Evolutionary conservation across 2,329 filamentous ascomycete species (phyloP).

Genomic region (Keithomyces neogunnii): DNA sequence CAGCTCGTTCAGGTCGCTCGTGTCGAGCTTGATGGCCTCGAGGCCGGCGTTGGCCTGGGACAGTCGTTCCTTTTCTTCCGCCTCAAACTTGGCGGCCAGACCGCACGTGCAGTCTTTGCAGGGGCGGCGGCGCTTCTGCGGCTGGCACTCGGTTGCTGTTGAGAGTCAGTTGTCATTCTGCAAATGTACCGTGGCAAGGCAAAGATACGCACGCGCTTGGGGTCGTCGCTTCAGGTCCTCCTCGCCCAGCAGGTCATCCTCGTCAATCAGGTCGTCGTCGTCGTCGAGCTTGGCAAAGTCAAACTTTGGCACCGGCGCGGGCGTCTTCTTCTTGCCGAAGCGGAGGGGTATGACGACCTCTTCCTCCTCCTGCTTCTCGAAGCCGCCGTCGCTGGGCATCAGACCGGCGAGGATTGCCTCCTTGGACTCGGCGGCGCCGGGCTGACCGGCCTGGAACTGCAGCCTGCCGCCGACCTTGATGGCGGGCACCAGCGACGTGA

Average conservation of each 20-base stretch:
- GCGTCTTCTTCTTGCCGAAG: slow-evolving; percentile 29
- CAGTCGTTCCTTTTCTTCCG: slow-evolving; percentile 71
- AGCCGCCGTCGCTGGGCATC: slow-evolving; percentile 52
- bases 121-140: slow-evolving; percentile 83
- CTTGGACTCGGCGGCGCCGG: slow-evolving; percentile 41
- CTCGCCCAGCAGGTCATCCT: slow-evolving; percentile 77
- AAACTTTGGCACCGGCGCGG: slow-evolving; percentile 33
- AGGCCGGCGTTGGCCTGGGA: slow-evolving; percentile 59
- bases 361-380: slow-evolving; percentile 63
- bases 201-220: slow-evolving; percentile 60
- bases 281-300: slow-evolving; percentile 46
- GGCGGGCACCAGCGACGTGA: slow-evolving; percentile 59
- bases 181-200: neutral
- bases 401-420: slow-evolving; percentile 82
- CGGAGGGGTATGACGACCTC: slow-evolving; percentile 47
- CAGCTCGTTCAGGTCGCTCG: slow-evolving; percentile 73
- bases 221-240: slow-evolving; percentile 74
- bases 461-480: slow-evolving; percentile 63
- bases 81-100: slow-evolving; percentile 73
- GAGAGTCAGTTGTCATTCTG: neutral
- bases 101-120: slow-evolving; percentile 99
- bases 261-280: slow-evolving; percentile 82
- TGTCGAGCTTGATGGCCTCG: slow-evolving; percentile 59
- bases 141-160: slow-evolving; percentile 72
- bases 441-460: slow-evolving; percentile 59